Percentiles rank a stretch among this genome's conserved stretches.
Evolutionary conservation across 2,329 filamentous ascomycete species (phyloP).

Genomic region (Botrytis paeoniae): DNA sequence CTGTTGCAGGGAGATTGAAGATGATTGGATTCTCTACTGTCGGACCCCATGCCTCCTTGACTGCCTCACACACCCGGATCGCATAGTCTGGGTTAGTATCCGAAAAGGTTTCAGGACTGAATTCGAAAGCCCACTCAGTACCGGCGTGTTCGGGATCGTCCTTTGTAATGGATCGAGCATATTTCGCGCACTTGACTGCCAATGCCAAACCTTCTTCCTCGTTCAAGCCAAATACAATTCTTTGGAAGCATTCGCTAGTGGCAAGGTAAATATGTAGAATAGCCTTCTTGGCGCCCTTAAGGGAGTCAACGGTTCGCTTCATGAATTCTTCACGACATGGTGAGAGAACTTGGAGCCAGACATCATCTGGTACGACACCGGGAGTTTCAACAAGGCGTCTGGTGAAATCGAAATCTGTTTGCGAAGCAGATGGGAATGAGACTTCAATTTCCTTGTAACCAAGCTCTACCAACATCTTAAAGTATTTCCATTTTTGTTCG

Average conservation of each 20-base stretch:
- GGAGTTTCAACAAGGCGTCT: slow-evolving; percentile 81
- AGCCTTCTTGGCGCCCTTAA: slow-evolving; percentile 87
- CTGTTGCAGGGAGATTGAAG: slow-evolving; percentile 94
- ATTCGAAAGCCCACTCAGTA: slow-evolving; percentile 75
- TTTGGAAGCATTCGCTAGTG: slow-evolving; percentile 92
- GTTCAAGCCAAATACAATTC: slow-evolving; percentile 83
- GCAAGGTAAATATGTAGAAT: slow-evolving; percentile 95
- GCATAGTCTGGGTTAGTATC: slow-evolving; percentile 84
- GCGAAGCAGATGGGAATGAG: slow-evolving; percentile 89
- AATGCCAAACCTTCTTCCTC: slow-evolving; percentile 78
- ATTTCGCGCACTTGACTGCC: slow-evolving; percentile 81
- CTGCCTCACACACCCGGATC: slow-evolving; percentile 81
- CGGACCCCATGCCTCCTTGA: slow-evolving; percentile 91
- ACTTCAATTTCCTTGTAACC: slow-evolving; percentile 99
- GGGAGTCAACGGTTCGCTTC: slow-evolving; percentile 79
- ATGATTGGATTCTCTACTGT: slow-evolving; percentile 78
- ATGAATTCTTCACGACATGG: slow-evolving; percentile 93
- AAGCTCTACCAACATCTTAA: slow-evolving; percentile 86
- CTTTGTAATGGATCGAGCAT: slow-evolving; percentile 88
- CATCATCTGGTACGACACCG: slow-evolving; percentile 80
- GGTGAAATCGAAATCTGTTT: slow-evolving; percentile 96
- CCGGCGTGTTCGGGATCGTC: slow-evolving; percentile 56
- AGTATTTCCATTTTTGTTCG: slow-evolving; percentile 92
- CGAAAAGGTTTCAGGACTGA: slow-evolving; percentile 85
- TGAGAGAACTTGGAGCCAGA: slow-evolving; percentile 87